These are phyloP conservation scores for Marasmius oreades DNA, from an alignment of 1,284 basidiomycete genomes.

Conservation along the genomic window DNA sequence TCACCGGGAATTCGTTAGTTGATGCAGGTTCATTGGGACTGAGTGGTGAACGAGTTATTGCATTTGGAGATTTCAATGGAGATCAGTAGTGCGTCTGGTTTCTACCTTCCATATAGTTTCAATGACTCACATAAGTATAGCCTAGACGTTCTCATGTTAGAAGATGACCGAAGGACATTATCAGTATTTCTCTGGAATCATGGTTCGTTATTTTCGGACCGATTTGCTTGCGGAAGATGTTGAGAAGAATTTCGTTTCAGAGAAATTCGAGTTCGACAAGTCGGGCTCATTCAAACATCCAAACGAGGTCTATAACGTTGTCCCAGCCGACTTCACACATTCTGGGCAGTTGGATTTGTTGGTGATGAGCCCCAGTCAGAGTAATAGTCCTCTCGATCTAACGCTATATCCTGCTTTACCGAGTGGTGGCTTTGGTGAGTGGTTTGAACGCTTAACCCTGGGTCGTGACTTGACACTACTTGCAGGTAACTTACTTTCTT, in stretches of 20 bases:
- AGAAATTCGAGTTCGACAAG: conserved; percentile 58
- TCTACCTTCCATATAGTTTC: not conserved
- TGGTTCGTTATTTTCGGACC: conserved; percentile 40
- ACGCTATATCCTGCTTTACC: conserved; percentile 63
- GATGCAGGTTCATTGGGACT: conserved; percentile 82
- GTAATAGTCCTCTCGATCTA: conserved; percentile 55
- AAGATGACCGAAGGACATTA: conserved; percentile 68
- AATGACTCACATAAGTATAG: conserved; percentile 38
- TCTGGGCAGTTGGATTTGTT: conserved; percentile 89
- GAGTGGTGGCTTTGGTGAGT: conserved; percentile 68
- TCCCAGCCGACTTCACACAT: conserved; percentile 92
- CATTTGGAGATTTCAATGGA: conserved; percentile 93
- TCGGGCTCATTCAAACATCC: conserved; percentile 56
- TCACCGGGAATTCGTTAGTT: conserved; percentile 83
- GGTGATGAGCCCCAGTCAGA: conserved; percentile 69
- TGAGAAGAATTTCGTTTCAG: conserved; percentile 29
- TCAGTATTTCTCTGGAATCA: conserved; percentile 84
- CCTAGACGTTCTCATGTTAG: conserved; percentile 79
- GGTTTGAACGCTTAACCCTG: not conserved
- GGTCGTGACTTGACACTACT: conserved; percentile 25
- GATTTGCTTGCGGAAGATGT: not conserved
- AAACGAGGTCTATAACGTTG: conserved; percentile 65
- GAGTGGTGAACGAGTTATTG: conserved; percentile 71
- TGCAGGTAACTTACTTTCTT: conserved; percentile 39
- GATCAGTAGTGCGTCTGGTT: conserved; percentile 74